Evolutionary conservation across 345 rosid species (phyloP).

Genomic region (Melaleuca alternifolia): DNA sequence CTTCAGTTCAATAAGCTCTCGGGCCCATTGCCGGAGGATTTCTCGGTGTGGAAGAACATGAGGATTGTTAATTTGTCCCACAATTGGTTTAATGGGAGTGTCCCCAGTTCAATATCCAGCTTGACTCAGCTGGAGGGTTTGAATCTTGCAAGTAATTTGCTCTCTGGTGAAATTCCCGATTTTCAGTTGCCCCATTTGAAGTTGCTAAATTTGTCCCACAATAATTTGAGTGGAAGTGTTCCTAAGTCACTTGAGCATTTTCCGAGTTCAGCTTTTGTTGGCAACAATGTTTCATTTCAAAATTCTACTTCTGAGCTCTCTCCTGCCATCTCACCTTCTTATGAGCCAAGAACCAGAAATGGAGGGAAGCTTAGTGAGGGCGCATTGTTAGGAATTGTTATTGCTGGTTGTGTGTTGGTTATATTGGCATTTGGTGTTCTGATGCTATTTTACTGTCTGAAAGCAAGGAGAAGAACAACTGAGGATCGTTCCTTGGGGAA

Average conservation of each 20-base stretch:
- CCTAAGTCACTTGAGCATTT: conserved; percentile 52
- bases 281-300: conserved; percentile 46
- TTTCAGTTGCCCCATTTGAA: conserved; percentile 17
- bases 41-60: conserved; percentile 19
- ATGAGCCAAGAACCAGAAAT: conserved; percentile 30
- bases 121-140: conserved; percentile 15
- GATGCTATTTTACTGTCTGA: conserved; percentile 47
- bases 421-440: conserved; percentile 32
- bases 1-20: conserved; percentile 27
- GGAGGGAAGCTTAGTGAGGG: conserved; percentile 28
- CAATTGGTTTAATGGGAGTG: conserved; percentile 21
- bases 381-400: conserved; percentile 30
- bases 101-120: conserved; percentile 17
- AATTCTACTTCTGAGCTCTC: conserved; percentile 19
- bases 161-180: conserved; percentile 30
- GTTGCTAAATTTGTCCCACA: conserved; percentile 61
- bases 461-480: conserved; percentile 43
- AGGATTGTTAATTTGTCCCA: conserved; percentile 20
- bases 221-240: conserved; percentile 61
- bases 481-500: conserved; percentile 39
- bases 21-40: conserved; percentile 22
- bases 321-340: conserved; percentile 38
- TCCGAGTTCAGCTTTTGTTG: conserved; percentile 61
- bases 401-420: conserved; percentile 61
- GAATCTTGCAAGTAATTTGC: conserved; percentile 20